Evolutionary conservation across 192 early-diverging fungal species (phyloP), one percentile per base, ranked within the genome.

Genomic region (Bifiguratus adelaidae): DNA sequence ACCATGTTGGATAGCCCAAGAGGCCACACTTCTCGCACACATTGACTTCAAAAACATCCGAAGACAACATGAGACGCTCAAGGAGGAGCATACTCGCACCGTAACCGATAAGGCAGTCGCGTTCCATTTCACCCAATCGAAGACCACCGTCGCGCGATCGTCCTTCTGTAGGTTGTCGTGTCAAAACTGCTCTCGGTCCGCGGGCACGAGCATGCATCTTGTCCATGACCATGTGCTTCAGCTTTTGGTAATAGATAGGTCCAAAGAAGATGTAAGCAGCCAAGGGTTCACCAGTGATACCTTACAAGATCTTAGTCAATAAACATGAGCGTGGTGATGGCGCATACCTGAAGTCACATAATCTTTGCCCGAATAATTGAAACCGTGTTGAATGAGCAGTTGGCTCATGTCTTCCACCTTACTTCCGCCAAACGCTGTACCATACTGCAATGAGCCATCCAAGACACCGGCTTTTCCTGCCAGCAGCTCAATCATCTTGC

Each of bases 191-290:
- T 20, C 89, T 78, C n/a, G 91, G 91, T 48, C 95, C 95, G 26
- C 83, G 58, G 22, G 88, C 76, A 55, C 95, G 82, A 12, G 92
- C 89, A 60, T 96, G 92, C 91, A 98, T 98, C 70, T 98, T 98
- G 69, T 98, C 95, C 68, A 92, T 83, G 2, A 98, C 92, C 92
- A 96, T 96, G 53, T 98, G 95, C 77, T 98, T 98, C 40, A 98
- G 74, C 52, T 92, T 92, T 67, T 96, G 92, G 62, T 98, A 98
- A 58, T 95, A 89, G 12, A 95, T 82, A 6, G 90, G 89, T 25
- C 95, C 95, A 71, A 89, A 91, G 70, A 96, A 98, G 9, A 98
- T 95, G 52, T 93, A 98, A 0, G 95, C 92, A 19, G 80, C 77
- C 18, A 98, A 56, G 0, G 90, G 83, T 58, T 98, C 92, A 34